Base-by-base conservation (phyloP, 768 basidiomycete species). In the Tricholomella constricta region DNA sequence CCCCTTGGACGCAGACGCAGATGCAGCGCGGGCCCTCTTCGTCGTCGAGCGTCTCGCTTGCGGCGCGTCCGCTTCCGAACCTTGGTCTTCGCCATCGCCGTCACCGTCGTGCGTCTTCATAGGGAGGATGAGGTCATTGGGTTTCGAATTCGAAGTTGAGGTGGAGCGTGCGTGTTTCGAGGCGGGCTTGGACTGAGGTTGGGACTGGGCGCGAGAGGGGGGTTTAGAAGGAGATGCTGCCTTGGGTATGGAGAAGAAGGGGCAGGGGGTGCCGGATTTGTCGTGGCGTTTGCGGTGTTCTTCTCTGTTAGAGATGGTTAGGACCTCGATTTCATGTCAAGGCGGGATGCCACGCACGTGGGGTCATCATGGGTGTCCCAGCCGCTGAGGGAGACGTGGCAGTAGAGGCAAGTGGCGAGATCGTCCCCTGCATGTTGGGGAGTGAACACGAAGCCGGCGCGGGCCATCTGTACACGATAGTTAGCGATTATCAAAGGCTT, bases 321-420 rank as follows among this genome's bases (percentile, higher is more conserved):
- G n/a, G 14, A 48, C n/a, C n/a, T n/a, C n/a, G n/a, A n/a, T n/a
- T n/a, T n/a, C n/a, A n/a, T n/a, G n/a, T n/a, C n/a, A n/a, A n/a
- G n/a, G n/a, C n/a, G n/a, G n/a, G 23, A 52, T 9, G 31, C 9
- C 31, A 73, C 89, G 52, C 69, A 97, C 95, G 86, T 65, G 12
- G 95, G 95, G 69, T 95, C 86, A 66, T 98, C 95, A 12, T 82
- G 83, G 25, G 78, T 73, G 37, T 94, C 91, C 95, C 95, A 98
- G 1, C 90, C 92, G 49, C 85, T 85, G 2, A 96, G 80, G 2
- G 84, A 78, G 29, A 87, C 75, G 38, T 85, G 77, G 65, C 95
- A 98, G 63, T 94, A 94, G 4, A 94, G 74, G 69, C 95, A 98
- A 0, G 85, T 85, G 0, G 84, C 92, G 1, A 85, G 82, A 67